phyloP scores from a whole-genome alignment of 2,329 filamentous ascomycete genomes.

The Meredithiella fracta region DNA sequence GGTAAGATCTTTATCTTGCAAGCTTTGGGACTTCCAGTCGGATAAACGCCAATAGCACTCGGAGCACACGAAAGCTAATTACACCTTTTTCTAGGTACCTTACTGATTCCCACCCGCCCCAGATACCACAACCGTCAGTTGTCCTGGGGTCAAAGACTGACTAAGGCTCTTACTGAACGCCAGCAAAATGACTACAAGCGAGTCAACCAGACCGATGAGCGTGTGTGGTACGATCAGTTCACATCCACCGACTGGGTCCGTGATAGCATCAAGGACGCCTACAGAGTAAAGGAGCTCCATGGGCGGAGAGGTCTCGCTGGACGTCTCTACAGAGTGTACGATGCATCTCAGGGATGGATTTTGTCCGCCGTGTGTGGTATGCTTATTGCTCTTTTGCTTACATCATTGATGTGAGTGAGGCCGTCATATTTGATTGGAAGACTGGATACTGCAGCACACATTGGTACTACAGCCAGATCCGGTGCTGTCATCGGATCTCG shows the following conservation, averaged over 20 bases:
- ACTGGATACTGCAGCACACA: conserved; percentile 60
- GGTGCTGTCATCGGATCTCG: conserved; percentile 33
- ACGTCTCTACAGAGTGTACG: conserved; percentile 58
- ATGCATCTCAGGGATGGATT: conserved; percentile 87
- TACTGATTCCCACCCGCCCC: not conserved
- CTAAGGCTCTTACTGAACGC: conserved; percentile 39
- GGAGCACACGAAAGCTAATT: not conserved
- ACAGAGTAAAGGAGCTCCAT: conserved; percentile 69
- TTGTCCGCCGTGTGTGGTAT: conserved; percentile 80
- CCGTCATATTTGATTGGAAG: conserved; percentile 76
- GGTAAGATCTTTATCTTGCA: not conserved
- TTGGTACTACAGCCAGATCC: conserved; percentile 61
- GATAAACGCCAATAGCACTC: no score
- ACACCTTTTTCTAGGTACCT: not conserved
- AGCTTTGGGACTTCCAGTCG: no score
- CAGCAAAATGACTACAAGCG: conserved; percentile 47
- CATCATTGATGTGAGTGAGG: conserved; percentile 73
- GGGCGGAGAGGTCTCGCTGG: conserved; percentile 71
- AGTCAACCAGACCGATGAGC: conserved; percentile 59
- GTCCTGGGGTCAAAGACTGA: conserved; percentile 45
- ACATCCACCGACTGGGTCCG: conserved; percentile 97
- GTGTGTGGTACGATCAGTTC: conserved; percentile 97
- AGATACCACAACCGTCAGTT: conserved; percentile 40
- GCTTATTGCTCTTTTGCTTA: conserved; percentile 77
- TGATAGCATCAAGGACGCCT: conserved; percentile 87